Base-by-base conservation (phyloP, 2,329 filamentous ascomycete genomes). In the Chaetothyriales sp. region DNA sequence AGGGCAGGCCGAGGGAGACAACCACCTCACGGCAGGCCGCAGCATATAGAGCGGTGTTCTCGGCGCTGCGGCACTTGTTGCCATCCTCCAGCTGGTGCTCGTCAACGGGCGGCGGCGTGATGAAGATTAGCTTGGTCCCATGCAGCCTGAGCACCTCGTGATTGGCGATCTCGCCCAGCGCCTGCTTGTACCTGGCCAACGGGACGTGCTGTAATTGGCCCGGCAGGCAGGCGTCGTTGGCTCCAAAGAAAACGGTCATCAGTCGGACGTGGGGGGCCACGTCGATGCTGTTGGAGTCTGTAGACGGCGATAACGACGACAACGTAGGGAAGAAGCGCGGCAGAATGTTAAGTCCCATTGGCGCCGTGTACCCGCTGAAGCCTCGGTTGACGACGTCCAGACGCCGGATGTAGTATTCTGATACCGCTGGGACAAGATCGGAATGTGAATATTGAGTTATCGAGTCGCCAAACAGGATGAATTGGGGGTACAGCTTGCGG, bases 301-400 rank as follows among this genome's bases (percentile, higher is more conserved):
- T 1, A 18, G 53, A 45, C 18, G 18, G 6, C 6, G 22, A 25
- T 25, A 6, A 25, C 22, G 6, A 25, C 22, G 22, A 25, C 22
- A 6, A 25, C 22, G 22, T 25, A 6, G 56, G 53, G 45, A 58
- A 48, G 53, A 57, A 55, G 26, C 51, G 54, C 18, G 47, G 52
- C 18, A 56, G 47, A 2, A 52, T 55, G 46, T 50, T 28, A 43
- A 50, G 43, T 44, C 47, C 50, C 53, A 53, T 52, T 50, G 62
- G 56, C 65, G 78, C 60, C 79, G 84, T 60, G 48, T 57, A 60
- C 25, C 58, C 58, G 5, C 52, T 53, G 56, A 93, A 80, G 4
- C 92, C 92, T 44, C 88, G 79, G 65, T 95, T 95, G 60, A 96
- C 71, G 46, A 96, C 79, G 68, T 96, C 92, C 12, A 92, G 73